Evolutionary conservation across 768 basidiomycete genomes (phyloP), one percentile per base, ranked within the genome.

Genomic region (Suillus tomentosus): DNA sequence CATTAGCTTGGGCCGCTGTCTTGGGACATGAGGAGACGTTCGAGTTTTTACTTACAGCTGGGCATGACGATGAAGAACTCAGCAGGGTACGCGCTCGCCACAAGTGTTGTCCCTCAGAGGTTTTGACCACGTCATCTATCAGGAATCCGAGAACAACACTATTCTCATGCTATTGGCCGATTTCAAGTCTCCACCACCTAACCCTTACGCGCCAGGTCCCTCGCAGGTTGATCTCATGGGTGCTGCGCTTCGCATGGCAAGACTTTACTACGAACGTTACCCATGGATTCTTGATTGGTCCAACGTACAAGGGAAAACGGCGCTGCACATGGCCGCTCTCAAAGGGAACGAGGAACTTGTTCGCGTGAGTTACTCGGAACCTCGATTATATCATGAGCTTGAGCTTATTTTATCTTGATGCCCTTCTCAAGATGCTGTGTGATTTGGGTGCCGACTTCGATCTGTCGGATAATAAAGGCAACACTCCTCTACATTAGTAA

Each of bases 91-190:
- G 89, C 80, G 53, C 64, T 43, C 54, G 45, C 58, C 40, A 51
- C 57, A 57, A 36, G 14, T 60, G 24, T 60, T 61, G 53, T 54
- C 64, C 42, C 60, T 60, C 62, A 58, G 31, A 10, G 56, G 60
- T 57, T 63, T 48, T 68, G 66, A 70, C 72, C 65, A 72, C 60
- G 62, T 63, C 53, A 61, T 47, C 57, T 40, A 62, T 36, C 60
- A 97, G 96, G 96, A 98, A 74, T 85, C 86, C 7, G 95, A 96
- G 72, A 92, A 92, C 71, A 95, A 95, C 73, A 97, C 95, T 1
- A 90, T 97, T 54, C 87, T 97, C 55, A 94, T 95, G 81, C 82
- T 96, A 13, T 85, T 98, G n/a, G 94, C 95, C 31, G 93, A 94
- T 68, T 81, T 90, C 50, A 89, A 85, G 60, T 86, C 90, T 7